Conservation (phyloP, 331 rosid genomes). For the Erythrophleum ivorense region DNA sequence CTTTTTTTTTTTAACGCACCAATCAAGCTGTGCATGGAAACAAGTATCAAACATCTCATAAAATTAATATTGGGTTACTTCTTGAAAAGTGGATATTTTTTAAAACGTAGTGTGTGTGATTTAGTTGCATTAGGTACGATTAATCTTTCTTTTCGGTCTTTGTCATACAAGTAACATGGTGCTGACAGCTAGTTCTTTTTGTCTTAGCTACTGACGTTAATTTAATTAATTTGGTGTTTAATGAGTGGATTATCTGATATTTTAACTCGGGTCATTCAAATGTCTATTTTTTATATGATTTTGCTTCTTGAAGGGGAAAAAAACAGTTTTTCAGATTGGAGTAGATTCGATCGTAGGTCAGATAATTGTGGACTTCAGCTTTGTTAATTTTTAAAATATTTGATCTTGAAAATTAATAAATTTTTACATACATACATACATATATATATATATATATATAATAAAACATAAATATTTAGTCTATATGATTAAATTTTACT, state of each 20-base stretch:
- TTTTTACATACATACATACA: neutral
- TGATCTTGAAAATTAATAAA: neutral
- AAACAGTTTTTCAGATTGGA: too few species aligned
- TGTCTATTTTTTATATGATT: neutral
- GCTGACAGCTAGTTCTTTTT: constrained; percentile 38
- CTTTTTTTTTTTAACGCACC: neutral
- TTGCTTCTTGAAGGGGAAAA: neutral
- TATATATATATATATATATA: neutral
- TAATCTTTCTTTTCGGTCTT: constrained; percentile 32
- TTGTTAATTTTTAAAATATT: neutral
- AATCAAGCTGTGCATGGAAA: constrained; percentile 13
- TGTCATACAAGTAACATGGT: constrained; percentile 32
- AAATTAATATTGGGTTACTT: constrained; percentile 2
- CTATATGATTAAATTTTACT: neutral
- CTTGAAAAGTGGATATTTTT: constrained; percentile 20
- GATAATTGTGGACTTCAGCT: neutral
- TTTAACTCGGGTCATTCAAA: neutral
- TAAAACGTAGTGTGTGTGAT: neutral
- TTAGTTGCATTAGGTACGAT: constrained; percentile 45
- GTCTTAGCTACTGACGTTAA: constrained; percentile 21
- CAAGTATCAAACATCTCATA: neutral
- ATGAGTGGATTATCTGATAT: neutral
- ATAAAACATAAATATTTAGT: neutral
- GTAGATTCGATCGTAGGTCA: neutral
- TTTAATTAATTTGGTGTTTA: neutral